Conservation (phyloP, 352 stramenopile species). For the Phytophthora sojae region DNA sequence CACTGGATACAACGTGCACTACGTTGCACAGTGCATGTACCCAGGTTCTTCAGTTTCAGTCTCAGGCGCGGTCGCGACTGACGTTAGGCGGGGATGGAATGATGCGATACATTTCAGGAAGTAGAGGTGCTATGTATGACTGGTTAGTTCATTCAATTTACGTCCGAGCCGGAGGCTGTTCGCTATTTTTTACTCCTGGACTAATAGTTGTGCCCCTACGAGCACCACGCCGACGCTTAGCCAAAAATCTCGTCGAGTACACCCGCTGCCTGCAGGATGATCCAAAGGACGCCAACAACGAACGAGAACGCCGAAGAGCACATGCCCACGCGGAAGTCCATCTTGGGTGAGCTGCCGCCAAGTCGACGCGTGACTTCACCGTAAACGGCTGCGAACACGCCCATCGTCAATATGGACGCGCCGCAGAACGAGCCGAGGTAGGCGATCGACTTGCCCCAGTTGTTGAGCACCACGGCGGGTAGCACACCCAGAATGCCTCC, state of each 20-base stretch:
- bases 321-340: slow-evolving; percentile 58
- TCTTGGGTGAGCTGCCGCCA: slow-evolving; percentile 27
- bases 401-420: slow-evolving; percentile 91
- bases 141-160: too few relatives aligned
- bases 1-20: too few relatives aligned
- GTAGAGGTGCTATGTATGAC: too few relatives aligned
- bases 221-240: slow-evolving; percentile 8
- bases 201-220: background rate
- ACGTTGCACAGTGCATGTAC: too few relatives aligned
- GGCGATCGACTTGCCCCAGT: slow-evolving; percentile 51
- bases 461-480: slow-evolving; percentile 51
- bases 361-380: slow-evolving; percentile 60
- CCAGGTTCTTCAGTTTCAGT: too few relatives aligned
- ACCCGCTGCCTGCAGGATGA: slow-evolving; percentile 68
- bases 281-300: slow-evolving; percentile 70
- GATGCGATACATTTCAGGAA: too few relatives aligned
- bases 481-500: slow-evolving; percentile 83
- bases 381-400: slow-evolving; percentile 81
- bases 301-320: slow-evolving; percentile 69
- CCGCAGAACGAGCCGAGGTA: slow-evolving; percentile 89
- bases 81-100: too few relatives aligned
- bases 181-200: background rate
- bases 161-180: too few relatives aligned
- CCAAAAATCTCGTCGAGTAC: slow-evolving; percentile 70
- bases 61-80: too few relatives aligned